phyloP scores from a whole-genome alignment of 225 moss, liverwort and hornwort genomes.

The Lunularia cruciata region DNA sequence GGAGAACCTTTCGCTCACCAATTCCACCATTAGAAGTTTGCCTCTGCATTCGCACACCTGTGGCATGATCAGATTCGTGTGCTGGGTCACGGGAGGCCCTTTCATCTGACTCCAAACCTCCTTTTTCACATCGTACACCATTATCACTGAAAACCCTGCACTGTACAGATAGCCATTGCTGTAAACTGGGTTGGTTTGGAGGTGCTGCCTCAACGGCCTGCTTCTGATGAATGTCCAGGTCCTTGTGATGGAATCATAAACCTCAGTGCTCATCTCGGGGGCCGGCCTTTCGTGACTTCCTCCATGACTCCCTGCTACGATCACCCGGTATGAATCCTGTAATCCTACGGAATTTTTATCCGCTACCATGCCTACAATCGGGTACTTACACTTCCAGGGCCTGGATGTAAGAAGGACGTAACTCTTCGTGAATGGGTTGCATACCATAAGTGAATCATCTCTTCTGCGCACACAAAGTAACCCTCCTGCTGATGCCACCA shows the following conservation, averaged over 20 bases:
- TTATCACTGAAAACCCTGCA: slow-evolving; percentile 60
- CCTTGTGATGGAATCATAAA: slow-evolving; percentile 55
- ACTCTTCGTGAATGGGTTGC: slow-evolving; percentile 69
- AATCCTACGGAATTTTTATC: slow-evolving; percentile 32
- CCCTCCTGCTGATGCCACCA: slow-evolving; percentile 72
- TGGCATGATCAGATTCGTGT: slow-evolving; percentile 48
- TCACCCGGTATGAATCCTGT: slow-evolving; percentile 52
- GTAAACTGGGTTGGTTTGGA: slow-evolving; percentile 64
- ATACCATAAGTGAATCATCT: slow-evolving; percentile 65
- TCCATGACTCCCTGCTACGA: slow-evolving; percentile 67
- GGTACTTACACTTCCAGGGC: slow-evolving; percentile 65
- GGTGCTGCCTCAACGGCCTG: slow-evolving; percentile 58
- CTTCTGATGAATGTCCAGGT: slow-evolving; percentile 57
- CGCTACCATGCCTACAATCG: slow-evolving; percentile 80
- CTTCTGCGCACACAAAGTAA: slow-evolving; percentile 66
- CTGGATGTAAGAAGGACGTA: slow-evolving; percentile 59
- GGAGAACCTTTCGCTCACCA: slow-evolving; percentile 47
- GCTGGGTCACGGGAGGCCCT: slow-evolving; percentile 45
- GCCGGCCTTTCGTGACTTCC: slow-evolving; percentile 50
- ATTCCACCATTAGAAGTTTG: slow-evolving; percentile 43
- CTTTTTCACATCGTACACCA: slow-evolving; percentile 41
- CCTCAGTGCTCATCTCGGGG: slow-evolving; percentile 63
- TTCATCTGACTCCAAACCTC: slow-evolving; percentile 43
- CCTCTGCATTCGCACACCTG: slow-evolving; percentile 48
- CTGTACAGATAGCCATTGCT: slow-evolving; percentile 70